Percentiles rank a stretch among this genome's conserved stretches.
Conservation (phyloP, 2,329 filamentous ascomycete genomes). For the Nigrograna mackinnonii region DNA sequence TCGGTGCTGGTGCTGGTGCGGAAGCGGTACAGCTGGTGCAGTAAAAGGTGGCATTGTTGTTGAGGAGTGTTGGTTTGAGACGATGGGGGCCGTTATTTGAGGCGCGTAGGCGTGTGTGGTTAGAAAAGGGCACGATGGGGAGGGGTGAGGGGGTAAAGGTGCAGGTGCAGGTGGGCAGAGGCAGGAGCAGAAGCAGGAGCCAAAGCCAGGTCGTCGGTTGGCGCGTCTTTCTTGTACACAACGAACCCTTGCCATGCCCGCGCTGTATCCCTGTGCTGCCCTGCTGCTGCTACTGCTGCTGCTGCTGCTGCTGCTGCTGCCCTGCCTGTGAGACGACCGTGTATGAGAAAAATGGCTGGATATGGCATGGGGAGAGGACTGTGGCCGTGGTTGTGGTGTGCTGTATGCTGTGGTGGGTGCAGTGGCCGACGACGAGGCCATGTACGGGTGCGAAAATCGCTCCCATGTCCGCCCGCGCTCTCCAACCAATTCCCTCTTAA, state of each 20-base stretch:
- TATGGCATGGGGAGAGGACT: not conserved
- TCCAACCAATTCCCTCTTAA: too few relatives aligned
- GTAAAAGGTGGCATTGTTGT: conserved; percentile 1
- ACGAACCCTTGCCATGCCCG: not conserved
- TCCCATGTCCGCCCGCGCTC: too few relatives aligned
- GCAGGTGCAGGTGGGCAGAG: too few relatives aligned
- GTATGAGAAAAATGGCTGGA: conserved; percentile 1
- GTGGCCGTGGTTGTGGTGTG: not conserved
- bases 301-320: too few relatives aligned
- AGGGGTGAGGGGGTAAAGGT: not conserved
- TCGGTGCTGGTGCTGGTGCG: too few relatives aligned
- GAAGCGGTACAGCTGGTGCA: too few relatives aligned
- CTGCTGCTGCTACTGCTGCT: too few relatives aligned
- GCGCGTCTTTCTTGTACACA: conserved; percentile 7
- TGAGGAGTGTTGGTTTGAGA: conserved; percentile 1
- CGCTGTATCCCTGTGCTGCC: too few relatives aligned
- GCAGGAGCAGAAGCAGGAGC: too few relatives aligned
- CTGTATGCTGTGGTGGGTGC: not conserved
- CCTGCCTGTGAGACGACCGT: conserved; percentile 2
- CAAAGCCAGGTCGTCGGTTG: conserved; percentile 3
- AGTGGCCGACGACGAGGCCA: too few relatives aligned
- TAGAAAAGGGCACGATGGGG: not conserved
- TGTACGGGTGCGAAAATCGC: too few relatives aligned
- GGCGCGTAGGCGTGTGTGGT: conserved; percentile 8
- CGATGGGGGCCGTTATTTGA: conserved; percentile 9